Percentiles rank a stretch among this genome's conserved stretches.
Conservation (phyloP, 768 basidiomycete species). For the Melanogaster broomeanus region DNA sequence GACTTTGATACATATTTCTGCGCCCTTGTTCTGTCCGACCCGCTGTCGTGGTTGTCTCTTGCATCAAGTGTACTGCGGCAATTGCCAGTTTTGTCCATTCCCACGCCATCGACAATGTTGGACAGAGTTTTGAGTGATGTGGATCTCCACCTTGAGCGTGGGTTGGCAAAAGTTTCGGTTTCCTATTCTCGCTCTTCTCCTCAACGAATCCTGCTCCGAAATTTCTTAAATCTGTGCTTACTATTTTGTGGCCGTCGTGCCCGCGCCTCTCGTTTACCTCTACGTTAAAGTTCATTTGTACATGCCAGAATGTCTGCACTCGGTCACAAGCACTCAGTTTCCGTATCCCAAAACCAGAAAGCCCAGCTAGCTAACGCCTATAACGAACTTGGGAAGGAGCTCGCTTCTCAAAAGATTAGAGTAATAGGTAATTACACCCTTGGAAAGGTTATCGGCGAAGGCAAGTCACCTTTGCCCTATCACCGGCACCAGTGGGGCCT, state of each 20-base stretch:
- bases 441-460: slow-evolving; percentile 94
- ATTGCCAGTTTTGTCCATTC: slow-evolving; percentile 13
- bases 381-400: slow-evolving; percentile 95
- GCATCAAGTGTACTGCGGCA: background rate
- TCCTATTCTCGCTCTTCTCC: background rate
- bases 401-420: slow-evolving; percentile 86
- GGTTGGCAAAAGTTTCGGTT: background rate
- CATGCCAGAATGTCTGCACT: slow-evolving; percentile 46
- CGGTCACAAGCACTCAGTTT: slow-evolving; percentile 62
- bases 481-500: slow-evolving; percentile 13
- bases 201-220: slow-evolving; percentile 4
- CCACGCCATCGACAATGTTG: slow-evolving; percentile 15
- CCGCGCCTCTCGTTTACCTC: slow-evolving; percentile 37
- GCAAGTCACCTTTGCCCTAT: slow-evolving; percentile 42
- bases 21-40: slow-evolving; percentile 5
- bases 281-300: slow-evolving; percentile 30
- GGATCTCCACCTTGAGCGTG: slow-evolving; percentile 9
- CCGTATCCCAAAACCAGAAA: slow-evolving; percentile 74
- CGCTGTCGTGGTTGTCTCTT: slow-evolving; percentile 21
- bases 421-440: slow-evolving; percentile 95
- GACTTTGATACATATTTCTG: slow-evolving; percentile 26
- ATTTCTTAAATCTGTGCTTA: slow-evolving; percentile 19
- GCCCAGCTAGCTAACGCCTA: slow-evolving; percentile 93
- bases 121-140: slow-evolving; percentile 3
- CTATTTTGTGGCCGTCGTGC: slow-evolving; percentile 32